Evolutionary conservation across 805 yeast species (phyloP), one percentile per base, ranked within the genome.

Genomic region (Kuraishia capsulata): DNA sequence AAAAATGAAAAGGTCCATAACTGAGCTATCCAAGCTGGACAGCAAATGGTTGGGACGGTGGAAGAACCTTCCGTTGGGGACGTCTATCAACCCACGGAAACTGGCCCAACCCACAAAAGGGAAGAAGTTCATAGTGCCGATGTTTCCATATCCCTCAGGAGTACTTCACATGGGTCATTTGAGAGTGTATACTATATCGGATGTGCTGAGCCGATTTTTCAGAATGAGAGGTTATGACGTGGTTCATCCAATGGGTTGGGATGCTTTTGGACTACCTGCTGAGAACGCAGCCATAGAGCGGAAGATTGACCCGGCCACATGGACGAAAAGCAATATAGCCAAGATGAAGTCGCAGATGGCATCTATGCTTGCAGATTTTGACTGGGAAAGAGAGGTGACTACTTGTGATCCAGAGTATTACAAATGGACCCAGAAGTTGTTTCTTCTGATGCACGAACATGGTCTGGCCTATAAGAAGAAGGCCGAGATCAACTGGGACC

Each of bases 211-310:
- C 1, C 65, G 97, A 46, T 90, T 73, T 56, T 73, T 85, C 46
- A 66, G 92, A 45, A 70, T 85, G 60, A 73, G 71, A 37, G 96
- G 96, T 1, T 72, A 69, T 47, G 62, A 78, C 29, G 96, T 90
- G 11, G 67, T 90, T 2, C 96, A 92, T 54, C 97, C 97, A 0
- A 89, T 92, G 95, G 98, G 98, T 0, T 92, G 97, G 97, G 98
- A 92, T 65, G 95, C 97, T 0, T 92, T 92, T 67, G 98, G 98
- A 1, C 65, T 92, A 20, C 98, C 98, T 0, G 98, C 98, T 1
- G 98, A 92, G 56, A 92, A 92, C 57, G 98, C 98, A 0, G 98
- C 98, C 0, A 79, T 87, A 23, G 96, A 89, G 56, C 63, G 95
- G 44, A 76, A 77, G 1, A 68, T 86, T 10, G 76, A 76, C 44